Percentiles rank a stretch among this genome's conserved stretches.
Evolutionary conservation across 2,329 filamentous ascomycete genomes (phyloP).

Genomic region (Aspergillus neoniger): DNA sequence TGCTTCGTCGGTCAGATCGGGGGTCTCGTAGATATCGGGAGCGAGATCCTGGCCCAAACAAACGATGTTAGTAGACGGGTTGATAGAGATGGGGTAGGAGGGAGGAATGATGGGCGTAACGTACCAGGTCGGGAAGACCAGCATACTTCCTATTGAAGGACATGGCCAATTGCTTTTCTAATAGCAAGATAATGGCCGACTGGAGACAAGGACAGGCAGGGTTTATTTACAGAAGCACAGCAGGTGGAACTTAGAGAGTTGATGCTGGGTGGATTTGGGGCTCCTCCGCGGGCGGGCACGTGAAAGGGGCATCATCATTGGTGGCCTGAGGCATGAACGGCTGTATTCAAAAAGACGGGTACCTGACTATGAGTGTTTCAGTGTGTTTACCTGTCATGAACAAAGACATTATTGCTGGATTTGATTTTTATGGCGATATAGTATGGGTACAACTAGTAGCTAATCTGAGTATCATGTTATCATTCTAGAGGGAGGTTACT

Average conservation of each 20-base stretch:
- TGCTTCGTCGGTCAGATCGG: slow-evolving; percentile 84
- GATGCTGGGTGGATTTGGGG: slow-evolving; percentile 1
- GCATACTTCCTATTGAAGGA: slow-evolving; percentile 80
- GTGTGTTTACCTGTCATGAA: too few species aligned
- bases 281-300: slow-evolving; percentile 10
- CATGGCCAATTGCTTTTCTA: slow-evolving; percentile 50
- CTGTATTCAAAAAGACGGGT: too few species aligned
- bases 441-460: too few species aligned
- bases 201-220: neutral
- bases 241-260: neutral
- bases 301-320: slow-evolving; percentile 16
- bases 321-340: slow-evolving; percentile 6
- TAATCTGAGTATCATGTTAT: neutral
- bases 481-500: neutral
- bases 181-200: neutral
- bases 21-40: slow-evolving; percentile 95
- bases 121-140: slow-evolving; percentile 74
- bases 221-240: neutral
- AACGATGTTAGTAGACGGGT: neutral
- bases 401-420: too few species aligned
- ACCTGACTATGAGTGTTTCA: too few species aligned
- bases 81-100: neutral
- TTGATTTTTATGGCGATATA: too few species aligned
- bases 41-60: slow-evolving; percentile 69
- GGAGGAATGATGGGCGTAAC: neutral